Conservation (phyloP, 2,329 filamentous ascomycete genomes). For the Colletotrichum tropicicola region DNA sequence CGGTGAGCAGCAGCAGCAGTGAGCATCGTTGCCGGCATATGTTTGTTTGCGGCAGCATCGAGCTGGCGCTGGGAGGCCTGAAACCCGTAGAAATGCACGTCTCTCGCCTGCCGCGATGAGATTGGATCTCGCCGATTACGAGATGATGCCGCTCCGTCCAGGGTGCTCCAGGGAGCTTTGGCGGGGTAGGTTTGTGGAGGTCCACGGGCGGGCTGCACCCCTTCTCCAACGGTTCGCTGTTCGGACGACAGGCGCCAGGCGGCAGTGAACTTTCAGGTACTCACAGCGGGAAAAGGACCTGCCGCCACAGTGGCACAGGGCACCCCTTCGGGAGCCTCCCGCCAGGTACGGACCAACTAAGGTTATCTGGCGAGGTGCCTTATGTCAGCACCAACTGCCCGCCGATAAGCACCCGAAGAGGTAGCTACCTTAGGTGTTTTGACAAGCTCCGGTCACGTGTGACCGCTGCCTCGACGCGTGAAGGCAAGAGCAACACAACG, state of each 20-base stretch:
- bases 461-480: conserved; percentile 23
- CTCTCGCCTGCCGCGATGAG: neutral
- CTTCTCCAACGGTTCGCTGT: conserved; percentile 22
- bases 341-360: neutral
- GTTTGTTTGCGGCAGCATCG: too few species aligned
- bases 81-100: conserved; percentile 6
- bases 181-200: conserved; percentile 28
- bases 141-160: conserved; percentile 1
- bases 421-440: neutral
- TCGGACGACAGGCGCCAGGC: conserved; percentile 24
- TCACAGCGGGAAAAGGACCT: neutral
- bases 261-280: neutral
- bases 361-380: neutral
- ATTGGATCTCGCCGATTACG: conserved; percentile 2
- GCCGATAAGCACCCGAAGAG: neutral
- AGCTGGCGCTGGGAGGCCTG: conserved; percentile 2
- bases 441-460: conserved; percentile 18
- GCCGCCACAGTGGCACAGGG: neutral
- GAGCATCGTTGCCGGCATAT: too few species aligned
- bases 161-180: conserved; percentile 10
- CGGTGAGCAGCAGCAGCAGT: too few species aligned
- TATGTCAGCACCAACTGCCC: neutral
- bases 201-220: neutral
- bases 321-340: neutral
- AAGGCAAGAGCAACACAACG: conserved; percentile 1